A percentile compares a stretch with the other conserved stretches of the same genome.
phyloP scores from a whole-genome alignment of 2,329 filamentous ascomycete species.

The Apiospora marii region DNA sequence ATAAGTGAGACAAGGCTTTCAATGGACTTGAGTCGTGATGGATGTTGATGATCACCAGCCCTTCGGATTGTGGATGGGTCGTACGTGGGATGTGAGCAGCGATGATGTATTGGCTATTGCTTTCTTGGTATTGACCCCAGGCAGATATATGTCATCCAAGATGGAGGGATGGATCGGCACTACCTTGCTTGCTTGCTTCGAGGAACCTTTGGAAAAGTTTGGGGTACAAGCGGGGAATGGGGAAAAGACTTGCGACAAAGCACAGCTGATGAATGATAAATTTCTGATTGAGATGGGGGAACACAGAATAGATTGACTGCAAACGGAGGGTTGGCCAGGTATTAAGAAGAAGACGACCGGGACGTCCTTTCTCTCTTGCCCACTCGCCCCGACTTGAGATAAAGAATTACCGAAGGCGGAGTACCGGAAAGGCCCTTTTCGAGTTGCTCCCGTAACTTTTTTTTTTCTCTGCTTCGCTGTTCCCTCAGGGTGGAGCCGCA shows the following conservation, averaged over 20 bases:
- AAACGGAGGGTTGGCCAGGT: background rate
- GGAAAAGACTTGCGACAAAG: constrained; percentile 4
- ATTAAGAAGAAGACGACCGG: background rate
- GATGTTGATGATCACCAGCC: constrained; percentile 16
- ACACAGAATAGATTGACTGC: constrained; percentile 1
- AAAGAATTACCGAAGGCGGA: constrained; percentile 26
- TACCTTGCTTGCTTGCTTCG: background rate
- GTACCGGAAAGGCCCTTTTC: constrained; percentile 22
- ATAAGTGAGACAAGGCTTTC: constrained; percentile 28
- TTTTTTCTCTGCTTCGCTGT: constrained; percentile 4
- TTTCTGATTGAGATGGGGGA: constrained; percentile 16
- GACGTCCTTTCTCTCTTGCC: constrained; percentile 1
- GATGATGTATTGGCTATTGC: constrained; percentile 24
- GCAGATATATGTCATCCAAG: constrained; percentile 23
- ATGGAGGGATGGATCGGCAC: constrained; percentile 12
- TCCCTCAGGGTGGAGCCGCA: background rate
- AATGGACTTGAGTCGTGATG: constrained; percentile 17
- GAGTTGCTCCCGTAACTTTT: background rate
- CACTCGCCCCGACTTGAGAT: constrained; percentile 1
- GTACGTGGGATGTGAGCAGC: constrained; percentile 22
- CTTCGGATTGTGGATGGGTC: constrained; percentile 10
- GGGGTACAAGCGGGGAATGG: constrained; percentile 14
- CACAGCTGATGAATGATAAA: background rate
- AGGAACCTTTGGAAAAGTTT: background rate
- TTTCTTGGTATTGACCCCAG: constrained; percentile 13